Percentiles rank a stretch among this genome's conserved stretches.
phyloP scores from a whole-genome alignment of 2,329 filamentous ascomycete genomes.

The Rutstroemia sp. region DNA sequence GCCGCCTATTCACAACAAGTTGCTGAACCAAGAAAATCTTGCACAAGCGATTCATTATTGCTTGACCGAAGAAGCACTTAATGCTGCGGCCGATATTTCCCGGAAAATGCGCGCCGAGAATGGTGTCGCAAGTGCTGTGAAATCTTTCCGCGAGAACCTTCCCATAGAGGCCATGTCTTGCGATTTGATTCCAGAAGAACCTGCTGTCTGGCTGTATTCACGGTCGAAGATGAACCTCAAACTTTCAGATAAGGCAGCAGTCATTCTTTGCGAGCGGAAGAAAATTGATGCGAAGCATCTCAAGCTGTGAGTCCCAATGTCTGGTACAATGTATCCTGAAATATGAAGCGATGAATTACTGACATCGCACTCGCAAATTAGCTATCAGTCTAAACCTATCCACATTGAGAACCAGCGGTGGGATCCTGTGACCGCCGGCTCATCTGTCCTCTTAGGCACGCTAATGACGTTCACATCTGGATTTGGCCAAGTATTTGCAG shows the following conservation, averaged over 20 bases:
- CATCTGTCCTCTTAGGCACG: not conserved
- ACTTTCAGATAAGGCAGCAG: conserved; percentile 55
- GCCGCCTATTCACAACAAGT: conserved; percentile 60
- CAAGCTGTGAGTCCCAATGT: conserved; percentile 15
- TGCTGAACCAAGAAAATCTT: conserved; percentile 53
- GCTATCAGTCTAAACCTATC: not conserved
- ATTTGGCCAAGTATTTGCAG: not conserved
- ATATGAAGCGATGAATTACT: no score
- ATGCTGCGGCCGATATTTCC: conserved; percentile 51
- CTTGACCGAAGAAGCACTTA: conserved; percentile 50
- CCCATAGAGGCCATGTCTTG: conserved; percentile 56
- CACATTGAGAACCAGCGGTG: not conserved
- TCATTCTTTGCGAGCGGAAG: conserved; percentile 50
- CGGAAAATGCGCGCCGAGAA: conserved; percentile 47
- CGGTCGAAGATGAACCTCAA: conserved; percentile 41
- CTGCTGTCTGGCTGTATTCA: conserved; percentile 40
- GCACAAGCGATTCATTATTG: conserved; percentile 62
- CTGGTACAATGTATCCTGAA: no score
- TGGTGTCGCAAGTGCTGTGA: conserved; percentile 57
- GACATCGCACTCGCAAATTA: not conserved
- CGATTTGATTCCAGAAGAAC: conserved; percentile 38
- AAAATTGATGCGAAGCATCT: conserved; percentile 12
- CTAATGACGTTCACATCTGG: not conserved
- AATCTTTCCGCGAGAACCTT: conserved; percentile 47
- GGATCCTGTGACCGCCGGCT: not conserved